These are phyloP conservation scores for Diplodia seriata DNA, from an alignment of 2,329 filamentous ascomycete genomes.

Conservation along the genomic window DNA sequence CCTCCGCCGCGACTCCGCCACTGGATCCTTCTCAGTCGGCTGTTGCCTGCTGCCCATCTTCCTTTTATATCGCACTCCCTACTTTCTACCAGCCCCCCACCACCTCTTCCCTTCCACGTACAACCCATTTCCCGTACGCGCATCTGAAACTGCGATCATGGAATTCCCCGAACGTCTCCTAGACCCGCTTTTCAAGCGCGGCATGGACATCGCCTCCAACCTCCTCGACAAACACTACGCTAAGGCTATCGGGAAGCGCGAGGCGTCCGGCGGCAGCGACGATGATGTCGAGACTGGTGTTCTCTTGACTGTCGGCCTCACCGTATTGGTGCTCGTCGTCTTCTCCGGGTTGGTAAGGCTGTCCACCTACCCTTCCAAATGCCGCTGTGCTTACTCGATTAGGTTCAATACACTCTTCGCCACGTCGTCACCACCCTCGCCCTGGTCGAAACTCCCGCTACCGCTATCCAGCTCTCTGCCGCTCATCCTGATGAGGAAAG, in stretches of 20 bases:
- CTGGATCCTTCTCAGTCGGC: neutral
- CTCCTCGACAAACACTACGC: slow-evolving; percentile 9
- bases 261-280: slow-evolving; percentile 36
- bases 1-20: slow-evolving; percentile 24
- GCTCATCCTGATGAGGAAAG: slow-evolving; percentile 55
- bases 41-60: slow-evolving; percentile 21
- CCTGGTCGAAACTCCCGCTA: slow-evolving; percentile 67
- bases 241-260: slow-evolving; percentile 16
- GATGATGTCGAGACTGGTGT: slow-evolving; percentile 45
- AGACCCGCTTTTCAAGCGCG: slow-evolving; percentile 43
- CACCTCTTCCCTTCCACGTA: neutral
- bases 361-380: neutral
- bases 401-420: slow-evolving; percentile 64
- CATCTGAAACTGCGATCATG: slow-evolving; percentile 33
- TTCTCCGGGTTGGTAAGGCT: slow-evolving; percentile 50
- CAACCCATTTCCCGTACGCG: slow-evolving; percentile 17
- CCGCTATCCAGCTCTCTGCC: slow-evolving; percentile 57
- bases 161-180: slow-evolving; percentile 35
- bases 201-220: slow-evolving; percentile 34
- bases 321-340: slow-evolving; percentile 51
- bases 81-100: neutral
- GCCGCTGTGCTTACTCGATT: slow-evolving; percentile 14
- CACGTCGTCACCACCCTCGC: slow-evolving; percentile 67
- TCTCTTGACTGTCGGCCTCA: slow-evolving; percentile 42
- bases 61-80: slow-evolving; percentile 9